Evolutionary conservation across 1,284 basidiomycete genomes (phyloP), one percentile per base, ranked within the genome.

Genomic region (Tylopilus orsonianus): DNA sequence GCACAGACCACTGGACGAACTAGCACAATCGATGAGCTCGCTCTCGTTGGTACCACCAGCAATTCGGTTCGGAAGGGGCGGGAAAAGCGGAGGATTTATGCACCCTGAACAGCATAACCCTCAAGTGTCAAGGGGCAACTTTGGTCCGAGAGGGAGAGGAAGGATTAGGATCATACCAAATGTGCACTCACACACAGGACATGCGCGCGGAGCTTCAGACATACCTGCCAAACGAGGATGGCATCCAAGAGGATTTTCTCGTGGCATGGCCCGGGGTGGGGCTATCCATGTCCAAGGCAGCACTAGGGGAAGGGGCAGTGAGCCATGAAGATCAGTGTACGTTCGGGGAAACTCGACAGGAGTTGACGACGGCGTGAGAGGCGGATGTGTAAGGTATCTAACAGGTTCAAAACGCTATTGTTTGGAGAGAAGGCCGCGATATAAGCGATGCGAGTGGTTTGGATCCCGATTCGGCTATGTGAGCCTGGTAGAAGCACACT

Each of bases 31-130:
- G 1, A 73, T 87, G 69, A 73, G 70, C 44, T 75, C 85, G 1
- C 75, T 90, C n/a, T 73, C 79, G 12, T 76, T 90, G 45, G 78
- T 90, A 4, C 87, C 87, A 2, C 66, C 78, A 2, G 75, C 81
- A 1, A 75, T 89, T 38, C 75, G 82, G 12, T 90, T 90, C 56
- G 87, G 87, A 29, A 73, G 87, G 33, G 87, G 87, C 2, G 81
- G 76, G 16, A 66, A 68, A 48, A 66, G 64, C 26, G 71, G 71
- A 22, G 78, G 78, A 5, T 77, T 79, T 48, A 64, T 56, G 44
- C 65, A 69, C 44, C 66, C 67, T 2, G 67, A 69, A 46, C 27
- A 56, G 27, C 63, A 67, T 39, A 68, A 67, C 20, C 65, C 63
- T 4, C 67, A 67, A 43, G 65, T 67, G 6, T 16, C 14, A 29